Evolutionary conservation across 1,139 yeast genomes (phyloP), one percentile per base, ranked within the genome.

Genomic region (Magnusiomyces tetraspermus): DNA sequence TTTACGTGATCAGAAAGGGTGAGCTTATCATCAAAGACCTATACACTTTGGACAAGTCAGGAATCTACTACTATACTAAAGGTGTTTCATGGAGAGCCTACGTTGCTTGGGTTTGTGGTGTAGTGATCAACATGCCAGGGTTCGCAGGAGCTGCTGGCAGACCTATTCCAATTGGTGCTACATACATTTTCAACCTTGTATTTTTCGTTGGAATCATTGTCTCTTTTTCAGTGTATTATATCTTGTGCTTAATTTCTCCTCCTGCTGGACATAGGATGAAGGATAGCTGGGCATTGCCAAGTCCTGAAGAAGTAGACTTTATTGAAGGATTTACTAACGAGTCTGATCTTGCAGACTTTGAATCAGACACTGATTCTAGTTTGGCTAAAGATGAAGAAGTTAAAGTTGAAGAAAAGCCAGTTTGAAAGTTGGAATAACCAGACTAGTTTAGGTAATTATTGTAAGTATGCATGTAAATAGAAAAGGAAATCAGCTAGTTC

Each of bases 111-210:
- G 51, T 68, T 49, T 58, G 62, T 19, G 71, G 70, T 57, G 80
- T 87, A 53, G 72, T 83, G 50, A 94, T 95, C 50, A 88, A 87
- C 64, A 82, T 88, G 61, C 88, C 85, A 40, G 96, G 96, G 2
- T 88, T 88, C 61, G 94, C 86, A 28, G 95, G 95, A 56, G 89
- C 83, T 4, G 80, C 82, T 19, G 87, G 83, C 28, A 77, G 76
- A 41, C 62, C 62, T 13, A 90, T 88, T n/a, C 94, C 95, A 10
- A 73, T 76, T 53, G 95, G 94, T 31, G 96, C 96, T 2, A 77
- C 80, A 46, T 72, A 79, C 55, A 76, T 88, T 44, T 88, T 85
- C 72, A 72, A 82, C 56, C 69, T 88, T 60, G 83, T 82, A 67
- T 88, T 83, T 71, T 80, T 86, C 63, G 76, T 82, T 57, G 96